phyloP scores from a whole-genome alignment of 2,329 filamentous ascomycete genomes.

The Phialophora macrospora region DNA sequence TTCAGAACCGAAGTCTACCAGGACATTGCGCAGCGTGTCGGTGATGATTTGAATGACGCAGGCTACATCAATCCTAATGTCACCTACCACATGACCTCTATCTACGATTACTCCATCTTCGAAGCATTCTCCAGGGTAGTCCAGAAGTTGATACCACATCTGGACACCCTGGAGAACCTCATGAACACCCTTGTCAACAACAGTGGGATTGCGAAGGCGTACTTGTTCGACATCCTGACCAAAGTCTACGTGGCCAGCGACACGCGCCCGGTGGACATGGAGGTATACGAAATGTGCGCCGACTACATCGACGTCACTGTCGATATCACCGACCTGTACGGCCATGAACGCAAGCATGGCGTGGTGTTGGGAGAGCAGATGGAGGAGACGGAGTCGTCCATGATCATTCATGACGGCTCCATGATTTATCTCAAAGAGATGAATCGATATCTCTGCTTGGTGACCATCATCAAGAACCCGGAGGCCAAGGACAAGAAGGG shows the following conservation, averaged over 20 bases:
- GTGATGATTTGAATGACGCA: constrained; percentile 91
- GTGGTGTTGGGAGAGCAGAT: constrained; percentile 51
- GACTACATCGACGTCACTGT: constrained; percentile 99
- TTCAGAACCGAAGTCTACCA: constrained; percentile 95
- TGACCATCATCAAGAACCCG: constrained; percentile 69
- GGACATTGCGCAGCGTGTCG: constrained; percentile 94
- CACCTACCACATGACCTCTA: constrained; percentile 93
- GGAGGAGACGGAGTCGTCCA: constrained; percentile 65
- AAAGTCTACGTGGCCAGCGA: constrained; percentile 99
- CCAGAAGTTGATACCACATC: constrained; percentile 91
- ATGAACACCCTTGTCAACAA: constrained; percentile 92
- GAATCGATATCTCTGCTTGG: constrained; percentile 68
- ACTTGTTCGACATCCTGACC: constrained; percentile 94
- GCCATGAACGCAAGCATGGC: constrained; percentile 55
- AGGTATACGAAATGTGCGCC: constrained; percentile 96
- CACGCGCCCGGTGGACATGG: constrained; percentile 88
- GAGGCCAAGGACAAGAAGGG: constrained; percentile 67
- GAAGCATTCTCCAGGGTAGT: constrained; percentile 98
- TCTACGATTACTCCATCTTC: constrained; percentile 98
- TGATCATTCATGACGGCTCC: constrained; percentile 65
- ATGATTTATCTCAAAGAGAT: constrained; percentile 70
- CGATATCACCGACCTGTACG: constrained; percentile 94
- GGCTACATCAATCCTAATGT: constrained; percentile 93
- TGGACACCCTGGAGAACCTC: constrained; percentile 89
- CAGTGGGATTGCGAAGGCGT: constrained; percentile 96